Evolutionary conservation across 2,329 filamentous ascomycete species (phyloP).

Genomic region (Pestalotiopsis sp.): DNA sequence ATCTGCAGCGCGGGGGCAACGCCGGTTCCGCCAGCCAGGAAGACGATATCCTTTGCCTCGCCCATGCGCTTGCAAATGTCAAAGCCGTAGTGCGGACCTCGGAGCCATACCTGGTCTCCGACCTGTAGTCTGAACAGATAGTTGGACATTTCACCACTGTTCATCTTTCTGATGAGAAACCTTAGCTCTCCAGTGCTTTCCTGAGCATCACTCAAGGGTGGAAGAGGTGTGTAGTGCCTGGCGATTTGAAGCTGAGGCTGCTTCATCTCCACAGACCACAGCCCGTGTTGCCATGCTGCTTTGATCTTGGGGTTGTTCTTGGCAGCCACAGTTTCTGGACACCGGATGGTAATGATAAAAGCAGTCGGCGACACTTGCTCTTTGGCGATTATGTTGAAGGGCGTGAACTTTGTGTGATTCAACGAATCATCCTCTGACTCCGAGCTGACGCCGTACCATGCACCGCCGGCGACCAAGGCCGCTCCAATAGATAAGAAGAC

Average conservation of each 20-base stretch:
- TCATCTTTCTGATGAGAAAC: constrained; percentile 78
- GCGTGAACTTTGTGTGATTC: constrained; percentile 63
- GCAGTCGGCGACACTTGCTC: constrained; percentile 67
- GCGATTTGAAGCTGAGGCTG: constrained; percentile 94
- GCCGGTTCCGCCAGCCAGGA: constrained; percentile 90
- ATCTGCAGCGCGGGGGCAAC: constrained; percentile 88
- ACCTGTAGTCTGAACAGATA: constrained; percentile 71
- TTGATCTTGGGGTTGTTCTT: constrained; percentile 24
- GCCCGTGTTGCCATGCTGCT: constrained; percentile 60
- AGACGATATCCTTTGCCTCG: constrained; percentile 62
- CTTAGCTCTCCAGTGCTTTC: constrained; percentile 52
- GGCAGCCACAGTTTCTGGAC: constrained; percentile 34
- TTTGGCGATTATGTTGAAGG: constrained; percentile 65
- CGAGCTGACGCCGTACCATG: constrained; percentile 1
- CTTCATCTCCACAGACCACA: constrained; percentile 92
- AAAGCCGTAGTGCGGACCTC: constrained; percentile 78
- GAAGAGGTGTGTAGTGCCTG: constrained; percentile 87
- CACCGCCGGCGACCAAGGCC: neutral
- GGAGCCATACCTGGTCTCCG: constrained; percentile 70
- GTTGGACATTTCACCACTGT: constrained; percentile 81
- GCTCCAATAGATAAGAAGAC: neutral
- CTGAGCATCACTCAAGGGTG: constrained; percentile 43
- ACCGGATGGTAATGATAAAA: constrained; percentile 68
- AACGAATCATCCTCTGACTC: constrained; percentile 33
- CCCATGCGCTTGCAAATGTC: constrained; percentile 42